Conservation (phyloP, 2,329 filamentous ascomycete species). For the Fusarium irregulare region DNA sequence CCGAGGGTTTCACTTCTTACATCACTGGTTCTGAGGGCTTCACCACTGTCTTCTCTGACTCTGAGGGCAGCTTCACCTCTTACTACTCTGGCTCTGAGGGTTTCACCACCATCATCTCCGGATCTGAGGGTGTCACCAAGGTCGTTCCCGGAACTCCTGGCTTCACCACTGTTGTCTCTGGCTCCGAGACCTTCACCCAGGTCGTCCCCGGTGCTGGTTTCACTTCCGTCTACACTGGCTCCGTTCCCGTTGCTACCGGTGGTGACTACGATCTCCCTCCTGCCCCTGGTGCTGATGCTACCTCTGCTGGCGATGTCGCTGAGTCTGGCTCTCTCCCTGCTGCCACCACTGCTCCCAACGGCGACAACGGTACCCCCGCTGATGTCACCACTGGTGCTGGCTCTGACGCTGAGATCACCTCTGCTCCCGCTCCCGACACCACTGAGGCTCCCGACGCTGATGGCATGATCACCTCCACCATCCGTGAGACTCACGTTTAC, state of each 20-base stretch:
- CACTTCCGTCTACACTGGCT: conserved; percentile 11
- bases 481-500: conserved; percentile 42
- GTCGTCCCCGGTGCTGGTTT: conserved; percentile 16
- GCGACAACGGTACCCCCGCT: conserved; percentile 4
- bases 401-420: conserved; percentile 18
- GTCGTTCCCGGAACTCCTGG: conserved; percentile 7
- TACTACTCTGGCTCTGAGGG: conserved; percentile 13
- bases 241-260: not conserved
- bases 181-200: conserved; percentile 18
- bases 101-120: conserved; percentile 14
- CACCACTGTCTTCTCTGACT: conserved; percentile 21
- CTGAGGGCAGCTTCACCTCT: conserved; percentile 18
- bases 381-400: conserved; percentile 7
- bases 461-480: conserved; percentile 40
- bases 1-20: conserved; percentile 9
- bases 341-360: conserved; percentile 1
- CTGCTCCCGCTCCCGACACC: conserved; percentile 11
- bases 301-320: conserved; percentile 1
- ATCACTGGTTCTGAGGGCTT: conserved; percentile 16
- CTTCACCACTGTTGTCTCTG: conserved; percentile 16
- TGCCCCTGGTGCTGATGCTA: conserved; percentile 10
- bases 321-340: conserved; percentile 19
- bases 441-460: conserved; percentile 23
- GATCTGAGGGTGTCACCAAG: conserved; percentile 11
- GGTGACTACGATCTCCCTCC: conserved; percentile 7